phyloP scores from a whole-genome alignment of 345 rosid genomes.

The Erysimum cheiranthoides region DNA sequence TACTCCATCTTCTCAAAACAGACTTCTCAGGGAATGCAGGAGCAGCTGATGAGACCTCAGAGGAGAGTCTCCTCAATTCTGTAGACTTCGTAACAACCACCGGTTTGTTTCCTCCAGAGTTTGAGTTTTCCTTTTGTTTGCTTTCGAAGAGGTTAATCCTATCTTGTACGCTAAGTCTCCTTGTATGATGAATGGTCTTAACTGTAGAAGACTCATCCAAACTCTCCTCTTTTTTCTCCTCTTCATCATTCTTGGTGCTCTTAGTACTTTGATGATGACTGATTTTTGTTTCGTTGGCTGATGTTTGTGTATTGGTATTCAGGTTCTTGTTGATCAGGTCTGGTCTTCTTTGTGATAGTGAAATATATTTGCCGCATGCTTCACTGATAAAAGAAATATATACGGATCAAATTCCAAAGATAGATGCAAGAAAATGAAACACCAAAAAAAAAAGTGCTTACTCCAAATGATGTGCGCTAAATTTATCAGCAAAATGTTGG shows the following conservation, averaged over 20 bases:
- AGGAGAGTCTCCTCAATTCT: constrained; percentile 80
- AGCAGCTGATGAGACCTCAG: constrained; percentile 66
- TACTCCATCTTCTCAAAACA: constrained; percentile 93
- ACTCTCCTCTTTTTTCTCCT: constrained; percentile 54
- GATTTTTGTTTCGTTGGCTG: constrained; percentile 41
- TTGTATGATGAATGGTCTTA: constrained; percentile 53
- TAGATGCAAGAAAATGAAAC: neutral
- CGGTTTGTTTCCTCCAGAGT: constrained; percentile 65
- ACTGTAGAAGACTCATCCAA: constrained; percentile 50
- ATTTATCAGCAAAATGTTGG: constrained; percentile 72
- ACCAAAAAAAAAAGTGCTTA: constrained; percentile 50
- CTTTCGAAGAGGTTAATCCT: constrained; percentile 91
- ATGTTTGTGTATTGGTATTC: constrained; percentile 69
- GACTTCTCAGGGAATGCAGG: constrained; percentile 65
- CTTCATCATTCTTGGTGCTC: constrained; percentile 46
- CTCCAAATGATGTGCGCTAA: constrained; percentile 79
- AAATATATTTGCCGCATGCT: constrained; percentile 70
- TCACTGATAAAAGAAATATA: constrained; percentile 57
- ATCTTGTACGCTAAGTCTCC: constrained; percentile 96
- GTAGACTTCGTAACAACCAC: constrained; percentile 56
- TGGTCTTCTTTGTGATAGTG: constrained; percentile 74
- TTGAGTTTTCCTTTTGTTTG: constrained; percentile 74
- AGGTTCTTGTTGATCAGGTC: constrained; percentile 68
- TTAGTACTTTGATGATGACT: constrained; percentile 23
- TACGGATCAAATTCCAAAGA: neutral